A percentile compares a stretch with the other conserved stretches of the same genome.
Evolutionary conservation across 2,329 filamentous ascomycete species (phyloP).

Genomic region (Fusarium duplospermum): DNA sequence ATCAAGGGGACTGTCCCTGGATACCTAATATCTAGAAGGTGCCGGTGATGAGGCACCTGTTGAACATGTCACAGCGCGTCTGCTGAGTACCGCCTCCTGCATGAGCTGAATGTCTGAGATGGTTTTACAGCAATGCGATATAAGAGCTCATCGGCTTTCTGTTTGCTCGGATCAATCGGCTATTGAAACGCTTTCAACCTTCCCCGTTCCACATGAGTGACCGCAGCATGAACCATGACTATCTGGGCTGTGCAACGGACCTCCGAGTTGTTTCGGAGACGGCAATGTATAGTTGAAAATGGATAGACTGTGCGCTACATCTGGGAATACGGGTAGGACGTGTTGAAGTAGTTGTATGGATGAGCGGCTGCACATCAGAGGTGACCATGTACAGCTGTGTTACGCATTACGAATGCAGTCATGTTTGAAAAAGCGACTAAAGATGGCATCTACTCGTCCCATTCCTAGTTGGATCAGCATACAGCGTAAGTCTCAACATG

Average conservation of each 20-base stretch:
- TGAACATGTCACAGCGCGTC: background rate
- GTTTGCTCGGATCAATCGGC: background rate
- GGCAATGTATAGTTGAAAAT: background rate
- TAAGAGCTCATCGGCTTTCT: background rate
- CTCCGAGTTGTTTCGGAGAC: background rate
- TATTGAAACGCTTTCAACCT: background rate
- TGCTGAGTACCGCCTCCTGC: background rate
- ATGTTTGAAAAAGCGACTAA: background rate
- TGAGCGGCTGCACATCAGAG: background rate
- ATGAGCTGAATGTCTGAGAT: background rate
- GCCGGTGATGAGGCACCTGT: background rate
- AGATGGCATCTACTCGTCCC: background rate
- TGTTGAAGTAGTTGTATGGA: background rate
- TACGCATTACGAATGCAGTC: background rate
- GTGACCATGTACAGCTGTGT: background rate
- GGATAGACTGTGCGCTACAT: background rate
- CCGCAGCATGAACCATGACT: background rate
- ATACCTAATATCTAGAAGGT: too few relatives aligned
- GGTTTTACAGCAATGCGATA: background rate
- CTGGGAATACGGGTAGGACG: background rate
- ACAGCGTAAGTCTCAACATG: background rate
- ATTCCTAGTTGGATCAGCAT: background rate
- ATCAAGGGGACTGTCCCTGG: background rate
- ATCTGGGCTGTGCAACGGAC: background rate
- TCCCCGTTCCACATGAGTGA: background rate